Evolutionary conservation across 768 basidiomycete genomes (phyloP), one percentile per base, ranked within the genome.

Genomic region (Termitomyces sp.): DNA sequence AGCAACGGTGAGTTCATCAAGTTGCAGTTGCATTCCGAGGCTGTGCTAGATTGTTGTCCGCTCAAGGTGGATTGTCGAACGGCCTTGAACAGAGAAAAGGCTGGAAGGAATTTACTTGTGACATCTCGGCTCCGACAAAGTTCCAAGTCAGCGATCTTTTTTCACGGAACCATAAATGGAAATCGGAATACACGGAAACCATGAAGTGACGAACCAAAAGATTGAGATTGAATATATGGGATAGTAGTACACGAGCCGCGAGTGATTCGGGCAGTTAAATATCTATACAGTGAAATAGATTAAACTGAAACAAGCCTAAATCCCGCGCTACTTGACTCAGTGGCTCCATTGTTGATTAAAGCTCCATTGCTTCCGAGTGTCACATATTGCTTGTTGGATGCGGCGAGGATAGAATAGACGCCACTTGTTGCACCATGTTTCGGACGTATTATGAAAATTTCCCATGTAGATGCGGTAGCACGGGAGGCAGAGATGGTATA

Each of bases 401-500:
- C 70, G 3, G 74, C 73, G 11, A 66, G 67, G 40, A 75, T 69
- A 11, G 73, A 69, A 61, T 76, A 75, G 42, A 69, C 64, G 0
- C 73, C 74, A 54, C 53, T 59, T 52, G 68, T 65, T 40, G 69
- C 60, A 49, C 65, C 66, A 57, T 40, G 33, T 63, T 74, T 69
- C 18, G 62, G 72, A 35, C 70, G 67, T 42, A 73, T 57, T 20
- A 71, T 53, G 66, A 75, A 76, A 12, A 60, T 55, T 61, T 75
- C 75, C 71, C 71, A 76, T 1, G 72, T 55, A 15, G 66, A 69
- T 7, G 75, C 66, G 12, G 62, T 63, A 32, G 60, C 59, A 7
- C 74, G 69, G 45, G 71, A 70, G 7, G 75, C 72, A 20, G 67
- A 62, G 20, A 76, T 52, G 0, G 70, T 65, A 24, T 55, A 67